phyloP scores from a whole-genome alignment of 257 asterid genomes.

The Lithospermum erythrorhizon region DNA sequence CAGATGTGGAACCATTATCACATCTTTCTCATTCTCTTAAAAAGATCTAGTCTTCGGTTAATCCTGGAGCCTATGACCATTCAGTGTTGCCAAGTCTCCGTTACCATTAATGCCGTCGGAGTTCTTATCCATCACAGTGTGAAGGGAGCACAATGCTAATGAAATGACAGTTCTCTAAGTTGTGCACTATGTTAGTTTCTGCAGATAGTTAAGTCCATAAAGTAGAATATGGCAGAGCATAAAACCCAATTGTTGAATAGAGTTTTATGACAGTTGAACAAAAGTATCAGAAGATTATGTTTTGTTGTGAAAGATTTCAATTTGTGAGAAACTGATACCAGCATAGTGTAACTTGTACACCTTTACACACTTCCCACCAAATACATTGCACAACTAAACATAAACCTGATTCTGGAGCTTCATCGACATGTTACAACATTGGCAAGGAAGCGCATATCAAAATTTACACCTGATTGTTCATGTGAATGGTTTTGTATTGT shows the following conservation, averaged over 20 bases:
- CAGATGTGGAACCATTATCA: too few relatives aligned
- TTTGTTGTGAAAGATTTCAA: conserved; percentile 33
- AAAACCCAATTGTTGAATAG: not conserved
- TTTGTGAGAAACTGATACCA: conserved; percentile 21
- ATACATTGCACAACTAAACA: conserved; percentile 25
- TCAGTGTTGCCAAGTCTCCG: too few relatives aligned
- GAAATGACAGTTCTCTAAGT: too few relatives aligned
- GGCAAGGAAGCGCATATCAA: conserved; percentile 31
- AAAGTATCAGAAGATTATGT: conserved; percentile 19
- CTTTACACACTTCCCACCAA: conserved; percentile 26
- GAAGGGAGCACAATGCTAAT: too few relatives aligned
- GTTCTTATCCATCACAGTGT: too few relatives aligned
- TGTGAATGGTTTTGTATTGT: conserved; percentile 15
- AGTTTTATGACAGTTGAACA: conserved; percentile 1
- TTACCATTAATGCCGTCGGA: too few relatives aligned
- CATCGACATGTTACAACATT: conserved; percentile 23
- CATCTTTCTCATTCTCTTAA: too few relatives aligned
- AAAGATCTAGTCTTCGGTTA: too few relatives aligned
- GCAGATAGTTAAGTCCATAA: too few relatives aligned
- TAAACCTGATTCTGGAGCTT: conserved; percentile 19
- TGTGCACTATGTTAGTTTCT: too few relatives aligned
- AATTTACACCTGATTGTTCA: conserved; percentile 18
- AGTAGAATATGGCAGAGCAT: too few relatives aligned
- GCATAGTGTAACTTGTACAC: conserved; percentile 14
- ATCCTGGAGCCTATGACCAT: too few relatives aligned